Base-by-base conservation (phyloP, 805 yeast genomes). In the Spathaspora boniae region DNA sequence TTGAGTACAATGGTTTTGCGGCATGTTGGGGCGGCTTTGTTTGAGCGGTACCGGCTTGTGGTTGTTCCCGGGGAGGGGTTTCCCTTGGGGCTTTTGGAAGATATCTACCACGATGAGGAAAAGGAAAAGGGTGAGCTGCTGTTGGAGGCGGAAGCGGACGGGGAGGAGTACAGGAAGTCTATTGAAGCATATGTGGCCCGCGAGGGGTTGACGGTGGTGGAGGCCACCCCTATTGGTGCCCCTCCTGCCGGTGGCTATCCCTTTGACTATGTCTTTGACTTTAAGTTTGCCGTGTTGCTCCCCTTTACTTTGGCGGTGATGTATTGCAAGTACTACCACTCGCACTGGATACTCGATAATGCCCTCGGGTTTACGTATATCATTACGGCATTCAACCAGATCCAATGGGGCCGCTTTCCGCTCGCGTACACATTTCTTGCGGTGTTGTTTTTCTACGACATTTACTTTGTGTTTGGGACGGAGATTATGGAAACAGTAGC, bases 401-500 rank as follows among this genome's bases (percentile, higher is more conserved):
- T 68, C 6, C 56, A 61, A 33, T 40, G 79, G 9, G 56, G 68
- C 12, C 68, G 64, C 28, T 72, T 79, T 47, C 63, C 58, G 34
- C 57, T 71, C 1, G 80, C 75, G 3, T 47, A 62, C 11, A 42
- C 73, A 8, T 48, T 79, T 22, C 56, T 82, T 16, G 38, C 46
- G 2, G 72, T 72, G 2, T 65, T 82, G 28, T 78, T 80, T 46
- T 43, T 73, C 26, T 82, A 81, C 52, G 88, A 82, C 50, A 65
- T 78, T 26, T 79, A 71, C 51, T 82, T 82, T 57, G 88, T 82
- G 1, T 82, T 80, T 54, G 75, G 71, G 4, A 69, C 84, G 0
- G 66, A 70, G 22, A 62, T 78, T 4, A 82, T 82, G 88, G 61
- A 68, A 25, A 64, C 75, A 1, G 87, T 80, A 14, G 87, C 86